Evolutionary conservation across 2,329 filamentous ascomycete species (phyloP), one percentile per base, ranked within the genome.

Genomic region (Phyllosticta citriasiana): DNA sequence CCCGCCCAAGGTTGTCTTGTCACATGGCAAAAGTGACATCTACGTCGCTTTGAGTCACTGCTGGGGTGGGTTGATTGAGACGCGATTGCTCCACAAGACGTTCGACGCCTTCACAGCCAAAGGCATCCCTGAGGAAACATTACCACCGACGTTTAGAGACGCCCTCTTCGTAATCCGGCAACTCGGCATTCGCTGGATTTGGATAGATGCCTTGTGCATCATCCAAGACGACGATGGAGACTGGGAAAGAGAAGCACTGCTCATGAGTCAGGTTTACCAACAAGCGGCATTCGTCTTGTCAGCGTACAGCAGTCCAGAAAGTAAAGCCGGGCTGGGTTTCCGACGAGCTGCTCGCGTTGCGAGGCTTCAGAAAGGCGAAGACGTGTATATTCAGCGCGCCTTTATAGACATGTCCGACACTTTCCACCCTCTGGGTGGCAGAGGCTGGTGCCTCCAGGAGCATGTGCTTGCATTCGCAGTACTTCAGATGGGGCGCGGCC

Each of bases 41-140:
- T 58, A 58, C 27, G 30, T 60, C n/a, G 57, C 57, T 2, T 52
- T 60, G n/a, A 60, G 57, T n/a, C 27, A 60, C 30, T 60, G 57
- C 52, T 60, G 52, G 57, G 57, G 57, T 14, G 40, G 50, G 5
- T 14, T 27, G 4, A 53, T 53, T 26, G 25, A 30, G 14, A 33
- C 56, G 12, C 16, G 30, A n/a, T 16, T 57, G 19, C 33, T 57
- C 8, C 33, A 57, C 8, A n/a, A 53, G n/a, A 59, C 24, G 5
- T 26, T n/a, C 10, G 8, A 4, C 16, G 9, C 19, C 4, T 54
- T 55, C 14, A 14, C 10, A 24, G 33, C 7, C 19, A 4, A 26
- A 2, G 51, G 51, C 4, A 60, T 60, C 4, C 6, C 57, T 5
- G 33, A 27, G 1, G 26, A 53, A 22, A 54, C 22, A 5, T n/a